Evolutionary conservation across 306 rosid species (phyloP), one percentile per base, ranked within the genome.

Genomic region (Gastrolobium villosum): DNA sequence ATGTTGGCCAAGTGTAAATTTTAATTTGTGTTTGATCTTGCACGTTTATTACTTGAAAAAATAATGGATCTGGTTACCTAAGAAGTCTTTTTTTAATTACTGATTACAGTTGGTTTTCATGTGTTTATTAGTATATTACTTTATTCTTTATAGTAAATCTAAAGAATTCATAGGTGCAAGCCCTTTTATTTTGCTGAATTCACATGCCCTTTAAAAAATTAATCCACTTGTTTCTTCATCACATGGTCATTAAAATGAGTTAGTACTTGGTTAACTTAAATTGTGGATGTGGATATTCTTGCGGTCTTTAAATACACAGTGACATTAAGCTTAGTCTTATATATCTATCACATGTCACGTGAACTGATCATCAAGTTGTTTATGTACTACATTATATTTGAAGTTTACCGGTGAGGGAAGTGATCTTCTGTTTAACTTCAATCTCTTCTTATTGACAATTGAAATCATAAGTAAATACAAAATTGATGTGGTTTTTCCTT

Each of bases 41-140:
- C 60, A 69, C 31, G 36, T 61, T 75, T 31, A 20, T 20, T 20
- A 4, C 41, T 31, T 68, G 40, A 49, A 45, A 43, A 74, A 73
- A 40, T 30, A 74, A 66, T 46, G 13, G 56, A 55, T 60, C 63
- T 13, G 48, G 61, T 64, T 64, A 44, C 31, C 31, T 36, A 6
- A 30, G 28, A 6, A 69, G 78, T 75, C 81, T 59, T 81, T 80
- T 65, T 74, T 35, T 57, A 48, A 49, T 67, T 57, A 34, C 52
- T 66, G 8, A 55, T 55, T 61, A 14, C 0, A 10, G 53, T 76
- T 81, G 72, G 54, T 61, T 41, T 75, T 3, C 61, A 62, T 79
- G 39, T 11, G 14, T 30, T 1, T 44, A 54, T 28, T 49, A 59
- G 14, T 10, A 41, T 72, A 54, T 66, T 67, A 15, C 2, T 60